Conservation (phyloP, 1,139 yeast species). For the Diutina neorugosa region DNA sequence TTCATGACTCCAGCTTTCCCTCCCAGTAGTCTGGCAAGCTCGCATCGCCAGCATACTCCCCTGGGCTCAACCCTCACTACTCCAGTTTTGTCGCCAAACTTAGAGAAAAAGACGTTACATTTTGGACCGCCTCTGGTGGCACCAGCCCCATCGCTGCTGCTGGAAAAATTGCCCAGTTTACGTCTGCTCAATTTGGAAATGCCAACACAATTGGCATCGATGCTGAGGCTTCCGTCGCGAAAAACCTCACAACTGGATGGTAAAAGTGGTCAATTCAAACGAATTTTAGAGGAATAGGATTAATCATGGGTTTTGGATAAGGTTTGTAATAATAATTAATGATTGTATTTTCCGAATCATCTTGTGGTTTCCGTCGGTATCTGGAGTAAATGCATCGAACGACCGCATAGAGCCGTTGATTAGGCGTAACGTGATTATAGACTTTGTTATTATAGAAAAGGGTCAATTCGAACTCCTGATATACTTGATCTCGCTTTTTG, state of each 20-base stretch:
- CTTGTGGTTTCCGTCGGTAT: no score
- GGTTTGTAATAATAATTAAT: neutral
- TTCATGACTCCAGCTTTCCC: constrained; percentile 34
- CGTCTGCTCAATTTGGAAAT: constrained; percentile 2
- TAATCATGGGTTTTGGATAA: neutral
- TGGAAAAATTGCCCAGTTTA: constrained; percentile 2
- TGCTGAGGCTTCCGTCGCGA: neutral
- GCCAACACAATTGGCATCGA: neutral
- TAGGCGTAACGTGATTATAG: no score
- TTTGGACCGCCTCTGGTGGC: neutral
- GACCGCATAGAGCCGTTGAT: no score
- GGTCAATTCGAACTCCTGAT: neutral
- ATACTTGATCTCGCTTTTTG: neutral
- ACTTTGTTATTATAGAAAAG: no score
- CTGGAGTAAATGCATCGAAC: no score
- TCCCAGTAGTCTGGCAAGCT: neutral
- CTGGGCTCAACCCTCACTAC: neutral
- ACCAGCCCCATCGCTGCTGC: neutral
- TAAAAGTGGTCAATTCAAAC: constrained; percentile 1
- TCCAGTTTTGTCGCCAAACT: constrained; percentile 1
- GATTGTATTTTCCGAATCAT: neutral
- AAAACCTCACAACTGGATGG: neutral
- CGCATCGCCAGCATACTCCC: neutral
- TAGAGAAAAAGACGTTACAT: constrained; percentile 1
- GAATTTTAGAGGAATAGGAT: neutral